Percentiles rank a stretch among this genome's conserved stretches.
Evolutionary conservation across 768 basidiomycete genomes (phyloP).

Genomic region (Suillus hirtellus): DNA sequence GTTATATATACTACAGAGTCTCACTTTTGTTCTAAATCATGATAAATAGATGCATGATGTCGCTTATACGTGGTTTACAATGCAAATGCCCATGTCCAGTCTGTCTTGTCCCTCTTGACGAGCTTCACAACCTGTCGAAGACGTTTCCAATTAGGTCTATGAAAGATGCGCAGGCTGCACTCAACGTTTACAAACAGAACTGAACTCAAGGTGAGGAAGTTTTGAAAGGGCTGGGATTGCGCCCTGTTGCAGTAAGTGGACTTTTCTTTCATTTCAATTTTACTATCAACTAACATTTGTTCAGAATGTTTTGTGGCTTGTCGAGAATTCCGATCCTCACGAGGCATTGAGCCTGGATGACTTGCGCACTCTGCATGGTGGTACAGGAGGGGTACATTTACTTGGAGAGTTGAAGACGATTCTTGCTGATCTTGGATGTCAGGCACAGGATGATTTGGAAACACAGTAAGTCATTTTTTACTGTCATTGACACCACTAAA

Average conservation of each 20-base stretch:
- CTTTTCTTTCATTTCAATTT: too few relatives aligned
- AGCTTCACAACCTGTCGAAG: constrained; percentile 23
- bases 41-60: constrained; percentile 30
- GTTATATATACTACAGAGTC: neutral
- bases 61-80: constrained; percentile 32
- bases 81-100: constrained; percentile 35
- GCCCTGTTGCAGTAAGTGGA: neutral
- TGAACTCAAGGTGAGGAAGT: constrained; percentile 7
- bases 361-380: constrained; percentile 37
- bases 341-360: constrained; percentile 37
- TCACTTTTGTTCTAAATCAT: too few relatives aligned
- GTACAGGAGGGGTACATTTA: constrained; percentile 34
- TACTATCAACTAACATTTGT: too few relatives aligned
- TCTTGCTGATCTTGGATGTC: constrained; percentile 14
- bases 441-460: neutral
- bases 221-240: constrained; percentile 12
- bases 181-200: neutral
- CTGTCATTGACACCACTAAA: too few relatives aligned
- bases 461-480: neutral
- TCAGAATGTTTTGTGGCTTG: constrained; percentile 22
- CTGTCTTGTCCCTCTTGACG: constrained; percentile 33
- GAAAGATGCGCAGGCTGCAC: neutral
- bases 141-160: neutral
- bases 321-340: constrained; percentile 37
- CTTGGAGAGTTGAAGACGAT: constrained; percentile 24